These are phyloP conservation scores for Cytauxzoon felis DNA, from an alignment of 169 alveolate genomes.

Conservation along the genomic window DNA sequence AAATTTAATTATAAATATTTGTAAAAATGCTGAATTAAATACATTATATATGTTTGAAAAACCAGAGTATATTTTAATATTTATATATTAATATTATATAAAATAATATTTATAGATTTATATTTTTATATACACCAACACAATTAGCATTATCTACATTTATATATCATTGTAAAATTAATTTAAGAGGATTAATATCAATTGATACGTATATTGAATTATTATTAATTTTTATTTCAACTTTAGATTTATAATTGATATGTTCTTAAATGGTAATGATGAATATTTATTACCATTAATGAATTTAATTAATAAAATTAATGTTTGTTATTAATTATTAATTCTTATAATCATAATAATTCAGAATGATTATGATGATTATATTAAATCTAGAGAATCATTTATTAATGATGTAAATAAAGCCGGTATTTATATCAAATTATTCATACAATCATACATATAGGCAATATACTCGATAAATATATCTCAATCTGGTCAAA, in stretches of 20 bases:
- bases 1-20: constrained; percentile 10
- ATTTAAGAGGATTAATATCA: constrained; percentile 21
- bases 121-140: constrained; percentile 51
- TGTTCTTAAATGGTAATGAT: constrained; percentile 28
- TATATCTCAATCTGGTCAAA: constrained; percentile 31
- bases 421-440: constrained; percentile 15
- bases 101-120: constrained; percentile 20
- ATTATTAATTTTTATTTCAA: not conserved
- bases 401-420: constrained; percentile 18
- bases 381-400: constrained; percentile 5
- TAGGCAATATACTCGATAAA: constrained; percentile 41
- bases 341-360: not conserved
- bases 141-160: constrained; percentile 51
- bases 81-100: not conserved
- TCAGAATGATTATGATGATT: constrained; percentile 13
- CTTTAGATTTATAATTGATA: constrained; percentile 35
- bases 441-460: not conserved
- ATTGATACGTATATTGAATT: constrained; percentile 25
- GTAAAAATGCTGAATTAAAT: constrained; percentile 28
- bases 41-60: constrained; percentile 27
- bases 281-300: not conserved
- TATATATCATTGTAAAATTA: constrained; percentile 19
- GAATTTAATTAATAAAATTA: not conserved
- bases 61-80: constrained; percentile 29
- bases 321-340: not conserved